These are phyloP conservation scores for Chytridium lagenaria DNA, from an alignment of 371 early-diverging fungal genomes.

Conservation along the genomic window DNA sequence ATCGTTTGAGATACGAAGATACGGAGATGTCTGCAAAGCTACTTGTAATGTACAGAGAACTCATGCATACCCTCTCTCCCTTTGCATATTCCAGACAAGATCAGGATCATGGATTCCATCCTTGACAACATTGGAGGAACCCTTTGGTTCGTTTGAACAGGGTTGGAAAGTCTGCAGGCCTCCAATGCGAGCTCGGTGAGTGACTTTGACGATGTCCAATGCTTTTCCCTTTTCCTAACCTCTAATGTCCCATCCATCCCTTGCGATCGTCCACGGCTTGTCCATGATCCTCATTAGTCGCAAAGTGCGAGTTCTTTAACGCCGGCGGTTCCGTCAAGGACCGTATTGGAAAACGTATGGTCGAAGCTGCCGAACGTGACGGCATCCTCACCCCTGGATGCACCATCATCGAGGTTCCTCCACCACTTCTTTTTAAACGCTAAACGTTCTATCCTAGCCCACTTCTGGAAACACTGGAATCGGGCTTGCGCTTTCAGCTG, in stretches of 20 bases:
- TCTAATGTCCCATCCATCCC: not conserved
- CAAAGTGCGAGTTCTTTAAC: slow-evolving; percentile 97
- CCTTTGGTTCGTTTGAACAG: slow-evolving; percentile 86
- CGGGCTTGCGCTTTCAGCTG: slow-evolving; percentile 90
- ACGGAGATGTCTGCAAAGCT: no score
- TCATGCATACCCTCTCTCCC: no score
- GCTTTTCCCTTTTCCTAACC: slow-evolving; percentile 17
- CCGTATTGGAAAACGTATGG: slow-evolving; percentile 93
- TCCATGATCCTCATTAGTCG: slow-evolving; percentile 76
- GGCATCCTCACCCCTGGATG: slow-evolving; percentile 88
- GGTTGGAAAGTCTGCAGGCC: slow-evolving; percentile 82
- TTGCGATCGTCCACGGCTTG: no score
- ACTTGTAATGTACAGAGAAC: no score
- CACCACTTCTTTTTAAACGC: not conserved
- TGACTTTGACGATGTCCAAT: not conserved
- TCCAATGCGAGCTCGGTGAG: slow-evolving; percentile 94
- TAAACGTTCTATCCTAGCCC: slow-evolving; percentile 55
- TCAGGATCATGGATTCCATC: slow-evolving; percentile 64
- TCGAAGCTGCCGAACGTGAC: slow-evolving; percentile 90
- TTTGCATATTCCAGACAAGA: slow-evolving; percentile 29
- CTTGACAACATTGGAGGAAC: slow-evolving; percentile 96
- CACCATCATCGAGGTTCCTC: slow-evolving; percentile 83
- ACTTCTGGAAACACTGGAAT: slow-evolving; percentile 97
- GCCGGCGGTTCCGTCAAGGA: slow-evolving; percentile 98
- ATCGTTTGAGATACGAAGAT: no score